Evolutionary conservation across 805 yeast genomes (phyloP).

Genomic region (Wickerhamiella qilinensis): DNA sequence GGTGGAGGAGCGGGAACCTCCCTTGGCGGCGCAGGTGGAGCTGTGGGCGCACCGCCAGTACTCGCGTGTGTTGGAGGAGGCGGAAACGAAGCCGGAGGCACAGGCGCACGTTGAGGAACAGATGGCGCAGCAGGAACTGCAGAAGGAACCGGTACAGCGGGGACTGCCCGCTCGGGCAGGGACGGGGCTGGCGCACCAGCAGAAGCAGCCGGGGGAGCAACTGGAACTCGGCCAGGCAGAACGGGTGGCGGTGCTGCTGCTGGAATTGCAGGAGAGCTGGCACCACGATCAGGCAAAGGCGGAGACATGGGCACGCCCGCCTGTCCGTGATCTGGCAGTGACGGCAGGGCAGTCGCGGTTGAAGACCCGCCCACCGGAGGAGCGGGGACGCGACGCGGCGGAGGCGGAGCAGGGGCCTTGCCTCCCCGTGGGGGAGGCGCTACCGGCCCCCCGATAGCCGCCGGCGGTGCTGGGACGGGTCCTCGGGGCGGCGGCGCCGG

Average conservation of each 20-base stretch:
- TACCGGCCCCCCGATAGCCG: not conserved
- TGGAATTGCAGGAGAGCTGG: too few relatives aligned
- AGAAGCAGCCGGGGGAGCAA: too few relatives aligned
- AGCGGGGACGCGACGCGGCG: constrained; percentile 6
- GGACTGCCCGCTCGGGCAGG: not conserved
- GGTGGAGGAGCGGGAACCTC: constrained; percentile 13
- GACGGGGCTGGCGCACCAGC: constrained; percentile 2
- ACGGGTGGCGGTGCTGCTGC: too few relatives aligned
- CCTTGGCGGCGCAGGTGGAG: constrained; percentile 19
- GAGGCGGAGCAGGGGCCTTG: constrained; percentile 2
- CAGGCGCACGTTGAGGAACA: not conserved
- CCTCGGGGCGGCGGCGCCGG: constrained; percentile 1
- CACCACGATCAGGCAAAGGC: too few relatives aligned
- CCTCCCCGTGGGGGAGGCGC: constrained; percentile 6
- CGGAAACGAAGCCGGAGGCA: constrained; percentile 5
- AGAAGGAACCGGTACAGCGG: constrained; percentile 6
- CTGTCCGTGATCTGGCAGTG: constrained; percentile 1
- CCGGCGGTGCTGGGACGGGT: constrained; percentile 2
- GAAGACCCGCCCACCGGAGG: too few relatives aligned
- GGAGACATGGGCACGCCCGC: too few relatives aligned
- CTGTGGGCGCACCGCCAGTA: constrained; percentile 17
- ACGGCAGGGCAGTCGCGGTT: constrained; percentile 1
- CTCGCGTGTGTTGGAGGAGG: constrained; percentile 15
- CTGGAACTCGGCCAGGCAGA: too few relatives aligned
- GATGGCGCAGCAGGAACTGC: constrained; percentile 4